Evolutionary conservation across 1,139 yeast genomes (phyloP).

Genomic region (Barnettozyma hawaiiensis): DNA sequence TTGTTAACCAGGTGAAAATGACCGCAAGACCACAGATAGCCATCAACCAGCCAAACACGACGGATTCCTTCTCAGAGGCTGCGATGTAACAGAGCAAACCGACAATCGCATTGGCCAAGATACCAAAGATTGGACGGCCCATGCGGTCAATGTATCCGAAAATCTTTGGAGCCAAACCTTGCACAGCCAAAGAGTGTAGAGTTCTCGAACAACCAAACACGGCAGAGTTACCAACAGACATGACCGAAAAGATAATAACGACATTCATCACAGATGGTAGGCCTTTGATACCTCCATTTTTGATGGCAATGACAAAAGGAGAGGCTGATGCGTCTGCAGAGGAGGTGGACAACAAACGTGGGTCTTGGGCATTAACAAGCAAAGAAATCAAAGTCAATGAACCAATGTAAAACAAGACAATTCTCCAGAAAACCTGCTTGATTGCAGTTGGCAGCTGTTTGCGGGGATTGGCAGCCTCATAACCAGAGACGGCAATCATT

Average conservation of each 20-base stretch:
- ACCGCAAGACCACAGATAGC: constrained; percentile 75
- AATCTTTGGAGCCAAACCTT: constrained; percentile 66
- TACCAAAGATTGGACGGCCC: constrained; percentile 72
- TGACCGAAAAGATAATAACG: constrained; percentile 58
- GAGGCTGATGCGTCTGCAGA: constrained; percentile 55
- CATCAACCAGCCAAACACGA: constrained; percentile 68
- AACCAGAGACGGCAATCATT: constrained; percentile 72
- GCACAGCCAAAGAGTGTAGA: constrained; percentile 68
- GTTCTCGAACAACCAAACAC: constrained; percentile 73
- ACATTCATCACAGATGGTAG: constrained; percentile 63
- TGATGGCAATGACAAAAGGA: constrained; percentile 62
- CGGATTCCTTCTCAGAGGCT: constrained; percentile 52
- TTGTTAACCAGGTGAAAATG: constrained; percentile 75
- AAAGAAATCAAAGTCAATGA: constrained; percentile 54
- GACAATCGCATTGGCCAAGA: constrained; percentile 45
- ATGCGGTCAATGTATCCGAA: constrained; percentile 67
- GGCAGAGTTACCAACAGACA: constrained; percentile 63
- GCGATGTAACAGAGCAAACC: constrained; percentile 71
- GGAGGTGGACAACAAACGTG: constrained; percentile 35
- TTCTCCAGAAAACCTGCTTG: constrained; percentile 68
- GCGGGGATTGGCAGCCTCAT: constrained; percentile 71
- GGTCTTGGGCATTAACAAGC: constrained; percentile 51
- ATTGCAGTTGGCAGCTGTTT: constrained; percentile 57
- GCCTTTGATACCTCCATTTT: constrained; percentile 51
- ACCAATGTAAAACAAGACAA: constrained; percentile 53